Base-by-base conservation (phyloP, 225 moss, liverwort and hornwort species). In the Marchantia polymorpha region DNA sequence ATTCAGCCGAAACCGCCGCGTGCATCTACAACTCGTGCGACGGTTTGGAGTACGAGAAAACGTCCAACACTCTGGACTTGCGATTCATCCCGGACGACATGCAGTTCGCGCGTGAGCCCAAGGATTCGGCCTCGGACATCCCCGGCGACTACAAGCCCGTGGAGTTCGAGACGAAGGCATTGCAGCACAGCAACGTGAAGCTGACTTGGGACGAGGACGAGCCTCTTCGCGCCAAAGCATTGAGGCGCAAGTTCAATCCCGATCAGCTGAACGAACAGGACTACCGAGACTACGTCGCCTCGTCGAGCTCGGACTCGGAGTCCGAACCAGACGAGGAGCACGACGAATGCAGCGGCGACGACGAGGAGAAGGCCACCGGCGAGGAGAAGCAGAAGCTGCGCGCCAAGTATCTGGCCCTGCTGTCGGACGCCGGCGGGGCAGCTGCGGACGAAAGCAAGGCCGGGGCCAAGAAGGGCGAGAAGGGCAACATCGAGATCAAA, bases 161-260 rank as follows among this genome's bases (percentile, higher is more conserved):
- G 76, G 93, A 93, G 78, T 99, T 95, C 76, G 89, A 95, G 83
- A 99, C 99, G 20, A 87, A 91, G 68, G 99, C 99, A 25, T 84
- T 95, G 4, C 99, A 99, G 86, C 99, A 99, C 67, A 95, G 95
- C 77, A 92, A 86, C 64, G 93, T 95, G 79, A 99, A 93, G 74
- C 90, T 92, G 66, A 99, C 99, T 4, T 99, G 99, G 99, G 99
- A 99, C 77, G 95, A 99, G 69, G 99, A 99, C 79, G 95, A 95
- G 84, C 95, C 99, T 19, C 89, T 89, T 79, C 91, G 99, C 23
- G 88, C 87, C 52, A 99, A 91, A 85, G 91, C 99, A 30, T 81
- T 99, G 86, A 90, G 89, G 64, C 91, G 91, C 65, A 99, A 95
- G 48, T 99, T 99, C 78, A 95, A 87, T 69, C 84, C 89, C 22